Base-by-base conservation (phyloP, 2,329 filamentous ascomycete species). In the Fusarium sp. region DNA sequence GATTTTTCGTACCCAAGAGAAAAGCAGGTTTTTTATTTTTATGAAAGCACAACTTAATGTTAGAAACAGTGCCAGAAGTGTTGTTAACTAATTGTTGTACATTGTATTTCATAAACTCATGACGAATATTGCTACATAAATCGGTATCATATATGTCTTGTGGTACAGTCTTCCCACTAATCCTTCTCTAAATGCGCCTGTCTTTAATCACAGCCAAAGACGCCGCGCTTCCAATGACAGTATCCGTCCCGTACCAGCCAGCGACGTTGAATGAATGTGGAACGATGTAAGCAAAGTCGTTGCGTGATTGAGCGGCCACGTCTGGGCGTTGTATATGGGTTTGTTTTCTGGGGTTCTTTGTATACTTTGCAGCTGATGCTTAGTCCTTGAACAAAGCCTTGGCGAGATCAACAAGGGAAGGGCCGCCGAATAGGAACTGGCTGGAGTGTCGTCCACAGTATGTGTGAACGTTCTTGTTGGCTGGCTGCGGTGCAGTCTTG, bases 391-490 rank as follows among this genome's bases (percentile, higher is more conserved):
- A 79, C 45, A 83, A 69, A 17, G 79, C 75, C 44, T 79, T 79
- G 65, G 81, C 80, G 32, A 84, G 73, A 43, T 82, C 81, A 9
- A 78, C 73, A 21, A 84, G 70, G 3, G 80, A 83, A 40, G 80
- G 81, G 2, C 84, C 84, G 32, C 83, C 77, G 62, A 87, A 84
- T 15, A 87, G 76, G 59, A 81, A 85, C 68, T 86, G 83, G 67
- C 85, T 80, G 38, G 83, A 83, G 73, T 87, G 85, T 15, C 85
- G 79, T 15, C 85, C 85, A 62, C 85, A 87, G 58, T 84, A 83
- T 34, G 84, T 86, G 74, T 86, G 81, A 40, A 83, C 80, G 62
- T 87, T 87, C 69, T 82, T 78, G 10, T 86, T 86, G 67, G 82
- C 79, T 10, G 78, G 80, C 17, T 28, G 26, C 12, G 78, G 80